Evolutionary conservation across 352 stramenopile species (phyloP).

Genomic region (Peronospora belbahrii): DNA sequence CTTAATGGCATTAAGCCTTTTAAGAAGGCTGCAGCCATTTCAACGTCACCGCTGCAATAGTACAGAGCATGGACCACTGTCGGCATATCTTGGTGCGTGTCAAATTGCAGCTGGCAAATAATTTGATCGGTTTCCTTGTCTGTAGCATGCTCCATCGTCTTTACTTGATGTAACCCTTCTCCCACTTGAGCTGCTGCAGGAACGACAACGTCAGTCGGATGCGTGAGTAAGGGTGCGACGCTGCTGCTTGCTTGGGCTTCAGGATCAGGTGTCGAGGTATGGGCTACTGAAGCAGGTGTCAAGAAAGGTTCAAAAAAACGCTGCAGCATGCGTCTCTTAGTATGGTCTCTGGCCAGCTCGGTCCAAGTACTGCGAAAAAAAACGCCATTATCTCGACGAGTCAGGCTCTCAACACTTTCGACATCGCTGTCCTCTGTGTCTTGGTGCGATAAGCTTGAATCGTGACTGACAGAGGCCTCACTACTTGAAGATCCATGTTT

Average conservation of each 20-base stretch:
- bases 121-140: constrained; percentile 23
- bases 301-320: constrained; percentile 11
- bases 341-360: constrained; percentile 2
- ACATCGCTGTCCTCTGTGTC: neutral
- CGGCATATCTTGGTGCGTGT: constrained; percentile 21
- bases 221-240: neutral
- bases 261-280: neutral
- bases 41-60: constrained; percentile 29
- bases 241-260: neutral
- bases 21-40: constrained; percentile 29
- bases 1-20: constrained; percentile 18
- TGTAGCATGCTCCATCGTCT: constrained; percentile 12
- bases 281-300: neutral
- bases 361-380: constrained; percentile 23
- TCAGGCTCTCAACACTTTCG: neutral
- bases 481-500: constrained; percentile 2
- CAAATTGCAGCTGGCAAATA: constrained; percentile 28
- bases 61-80: constrained; percentile 36
- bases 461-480: neutral
- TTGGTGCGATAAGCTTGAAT: neutral
- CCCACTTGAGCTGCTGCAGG: neutral
- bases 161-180: neutral
- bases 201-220: neutral
- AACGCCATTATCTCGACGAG: constrained; percentile 1
- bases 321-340: constrained; percentile 18